Percentiles rank a stretch among this genome's conserved stretches.
These are phyloP conservation scores for Curvularia verruculosa DNA, from an alignment of 2,329 filamentous ascomycete species.

Conservation along the genomic window DNA sequence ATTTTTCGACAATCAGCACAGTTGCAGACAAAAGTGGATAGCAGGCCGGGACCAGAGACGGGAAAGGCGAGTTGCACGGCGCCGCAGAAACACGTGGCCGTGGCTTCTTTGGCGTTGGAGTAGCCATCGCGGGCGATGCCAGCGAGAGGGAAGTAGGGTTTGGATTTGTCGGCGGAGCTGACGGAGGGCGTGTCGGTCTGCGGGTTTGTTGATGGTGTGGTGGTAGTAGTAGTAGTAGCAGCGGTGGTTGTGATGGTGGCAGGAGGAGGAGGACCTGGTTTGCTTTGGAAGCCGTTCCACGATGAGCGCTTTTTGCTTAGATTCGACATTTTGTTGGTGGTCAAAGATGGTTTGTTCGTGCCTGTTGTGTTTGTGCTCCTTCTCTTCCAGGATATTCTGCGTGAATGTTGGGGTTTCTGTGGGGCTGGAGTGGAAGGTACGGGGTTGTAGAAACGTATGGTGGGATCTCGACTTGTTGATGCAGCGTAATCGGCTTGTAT, in stretches of 20 bases:
- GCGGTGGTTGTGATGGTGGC: too few relatives aligned
- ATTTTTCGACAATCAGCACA: conserved; percentile 68
- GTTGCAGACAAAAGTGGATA: conserved; percentile 64
- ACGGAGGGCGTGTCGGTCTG: background rate
- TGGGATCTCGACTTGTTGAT: background rate
- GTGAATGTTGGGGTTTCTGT: too few relatives aligned
- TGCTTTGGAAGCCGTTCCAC: background rate
- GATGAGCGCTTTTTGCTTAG: background rate
- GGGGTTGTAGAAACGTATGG: background rate
- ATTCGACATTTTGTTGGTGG: too few relatives aligned
- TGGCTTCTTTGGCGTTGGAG: conserved; percentile 21
- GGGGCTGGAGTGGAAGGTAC: background rate
- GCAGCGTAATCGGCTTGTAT: background rate
- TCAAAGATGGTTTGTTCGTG: too few relatives aligned
- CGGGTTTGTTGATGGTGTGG: background rate
- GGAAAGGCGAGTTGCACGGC: conserved; percentile 46
- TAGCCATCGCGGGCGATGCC: background rate
- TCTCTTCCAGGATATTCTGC: background rate
- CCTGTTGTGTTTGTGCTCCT: background rate
- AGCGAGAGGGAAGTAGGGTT: background rate
- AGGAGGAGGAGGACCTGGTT: background rate
- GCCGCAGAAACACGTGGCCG: conserved; percentile 41
- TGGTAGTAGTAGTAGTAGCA: too few relatives aligned
- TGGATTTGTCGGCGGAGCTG: background rate
- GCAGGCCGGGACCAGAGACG: conserved; percentile 53